phyloP scores from a whole-genome alignment of 352 stramenopile genomes.

The Elongisporangium undulatum region DNA sequence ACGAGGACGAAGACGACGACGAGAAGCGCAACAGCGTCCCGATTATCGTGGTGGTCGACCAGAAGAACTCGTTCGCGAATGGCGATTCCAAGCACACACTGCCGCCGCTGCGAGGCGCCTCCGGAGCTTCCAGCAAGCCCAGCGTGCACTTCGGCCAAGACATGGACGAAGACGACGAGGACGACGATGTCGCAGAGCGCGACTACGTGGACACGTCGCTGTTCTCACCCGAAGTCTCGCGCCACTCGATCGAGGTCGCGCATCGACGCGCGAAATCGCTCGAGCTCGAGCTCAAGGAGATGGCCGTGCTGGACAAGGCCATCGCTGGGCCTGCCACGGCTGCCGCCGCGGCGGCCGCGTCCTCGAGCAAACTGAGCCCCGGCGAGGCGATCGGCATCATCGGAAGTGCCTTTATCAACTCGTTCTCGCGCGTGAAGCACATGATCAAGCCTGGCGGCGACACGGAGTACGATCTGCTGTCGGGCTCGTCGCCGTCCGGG shows the following conservation, averaged over 20 bases:
- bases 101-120: constrained; percentile 8
- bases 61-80: not conserved
- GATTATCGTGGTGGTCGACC: constrained; percentile 39
- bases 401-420: constrained; percentile 51
- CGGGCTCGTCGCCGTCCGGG: constrained; percentile 31
- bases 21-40: constrained; percentile 4
- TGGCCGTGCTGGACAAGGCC: constrained; percentile 43
- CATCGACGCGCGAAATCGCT: constrained; percentile 69
- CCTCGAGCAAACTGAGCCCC: constrained; percentile 41
- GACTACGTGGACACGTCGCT: constrained; percentile 79
- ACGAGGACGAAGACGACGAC: constrained; percentile 17
- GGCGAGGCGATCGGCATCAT: constrained; percentile 64
- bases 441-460: constrained; percentile 44
- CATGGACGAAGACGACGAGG: constrained; percentile 8
- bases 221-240: constrained; percentile 79
- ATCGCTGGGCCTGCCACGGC: not conserved
- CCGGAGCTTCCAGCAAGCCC: not conserved
- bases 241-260: constrained; percentile 79
- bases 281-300: constrained; percentile 72
- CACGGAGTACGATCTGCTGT: constrained; percentile 75
- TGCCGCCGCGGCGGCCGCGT: constrained; percentile 5
- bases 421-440: constrained; percentile 52
- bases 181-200: constrained; percentile 27
- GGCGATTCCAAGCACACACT: constrained; percentile 3
- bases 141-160: constrained; percentile 1